Evolutionary conservation across 1,284 basidiomycete genomes (phyloP).

Genomic region (Peniophora sp.): DNA sequence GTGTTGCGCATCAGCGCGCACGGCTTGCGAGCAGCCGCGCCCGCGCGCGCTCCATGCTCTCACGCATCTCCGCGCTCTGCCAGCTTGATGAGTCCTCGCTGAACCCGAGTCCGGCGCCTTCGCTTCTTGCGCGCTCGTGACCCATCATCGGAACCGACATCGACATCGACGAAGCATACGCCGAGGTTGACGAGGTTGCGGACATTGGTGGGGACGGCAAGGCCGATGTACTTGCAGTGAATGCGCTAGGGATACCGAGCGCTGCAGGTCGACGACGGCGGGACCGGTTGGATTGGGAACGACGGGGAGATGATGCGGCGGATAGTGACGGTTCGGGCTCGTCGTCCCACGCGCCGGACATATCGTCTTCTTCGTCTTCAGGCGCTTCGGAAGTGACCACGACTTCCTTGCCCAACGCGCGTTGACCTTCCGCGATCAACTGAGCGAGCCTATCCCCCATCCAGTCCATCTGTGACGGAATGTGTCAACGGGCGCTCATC

Average conservation of each 20-base stretch:
- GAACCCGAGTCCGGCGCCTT: constrained; percentile 27
- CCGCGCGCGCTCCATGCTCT: constrained; percentile 57
- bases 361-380: constrained; percentile 70
- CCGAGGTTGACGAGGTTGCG: constrained; percentile 20
- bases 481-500: not conserved
- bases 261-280: constrained; percentile 11
- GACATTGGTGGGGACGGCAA: not conserved
- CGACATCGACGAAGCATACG: constrained; percentile 13
- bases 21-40: constrained; percentile 24
- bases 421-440: constrained; percentile 67
- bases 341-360: constrained; percentile 61
- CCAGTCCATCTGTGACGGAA: constrained; percentile 55
- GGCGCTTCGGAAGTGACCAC: constrained; percentile 64
- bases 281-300: constrained; percentile 19
- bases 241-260: constrained; percentile 16
- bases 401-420: constrained; percentile 59
- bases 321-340: constrained; percentile 22
- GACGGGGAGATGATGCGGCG: constrained; percentile 20
- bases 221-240: constrained; percentile 22
- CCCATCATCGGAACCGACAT: constrained; percentile 8
- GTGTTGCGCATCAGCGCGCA: too few relatives aligned
- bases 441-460: constrained; percentile 57
- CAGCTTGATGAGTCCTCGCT: constrained; percentile 33
- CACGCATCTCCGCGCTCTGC: constrained; percentile 52
- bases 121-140: constrained; percentile 10